Percentiles rank a stretch among this genome's conserved stretches.
These are phyloP conservation scores for Lepidium aucheri DNA, from an alignment of 345 rosid species.

Conservation along the genomic window DNA sequence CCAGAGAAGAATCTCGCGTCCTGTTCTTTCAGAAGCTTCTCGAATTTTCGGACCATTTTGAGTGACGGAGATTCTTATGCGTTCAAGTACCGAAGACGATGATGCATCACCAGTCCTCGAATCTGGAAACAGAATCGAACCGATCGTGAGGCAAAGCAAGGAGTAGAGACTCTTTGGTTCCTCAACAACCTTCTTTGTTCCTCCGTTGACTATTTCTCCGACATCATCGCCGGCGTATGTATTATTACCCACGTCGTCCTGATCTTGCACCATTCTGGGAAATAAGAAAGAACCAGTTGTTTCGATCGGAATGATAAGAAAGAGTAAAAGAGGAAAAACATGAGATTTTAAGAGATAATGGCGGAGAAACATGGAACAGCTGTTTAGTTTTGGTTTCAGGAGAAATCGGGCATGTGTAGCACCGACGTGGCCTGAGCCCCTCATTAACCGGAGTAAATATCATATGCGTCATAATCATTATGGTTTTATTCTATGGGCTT, in stretches of 20 bases:
- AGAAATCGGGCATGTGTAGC: constrained; percentile 11
- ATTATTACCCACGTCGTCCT: constrained; percentile 4
- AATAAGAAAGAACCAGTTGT: not conserved
- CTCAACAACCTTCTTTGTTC: not conserved
- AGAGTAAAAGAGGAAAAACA: not conserved
- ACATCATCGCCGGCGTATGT: constrained; percentile 11
- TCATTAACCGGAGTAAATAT: not conserved
- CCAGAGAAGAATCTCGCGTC: constrained; percentile 48
- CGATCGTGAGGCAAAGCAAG: constrained; percentile 39
- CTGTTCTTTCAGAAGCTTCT: constrained; percentile 47
- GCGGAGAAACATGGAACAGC: not conserved
- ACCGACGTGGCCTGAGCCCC: constrained; percentile 7
- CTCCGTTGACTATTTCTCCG: constrained; percentile 19
- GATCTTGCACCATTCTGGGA: constrained; percentile 16
- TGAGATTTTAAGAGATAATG: not conserved
- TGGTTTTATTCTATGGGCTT: no score
- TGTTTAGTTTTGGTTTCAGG: not conserved
- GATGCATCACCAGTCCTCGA: constrained; percentile 20
- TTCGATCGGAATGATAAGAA: constrained; percentile 4
- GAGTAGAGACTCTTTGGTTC: constrained; percentile 34
- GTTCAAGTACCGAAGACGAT: constrained; percentile 40
- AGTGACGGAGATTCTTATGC: constrained; percentile 38
- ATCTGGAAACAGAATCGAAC: constrained; percentile 45
- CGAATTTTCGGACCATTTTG: constrained; percentile 47
- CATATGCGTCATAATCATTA: not conserved